These are phyloP conservation scores for Oryza brachyantha DNA, from an alignment of 176 grass and related monocot genomes.

Conservation along the genomic window DNA sequence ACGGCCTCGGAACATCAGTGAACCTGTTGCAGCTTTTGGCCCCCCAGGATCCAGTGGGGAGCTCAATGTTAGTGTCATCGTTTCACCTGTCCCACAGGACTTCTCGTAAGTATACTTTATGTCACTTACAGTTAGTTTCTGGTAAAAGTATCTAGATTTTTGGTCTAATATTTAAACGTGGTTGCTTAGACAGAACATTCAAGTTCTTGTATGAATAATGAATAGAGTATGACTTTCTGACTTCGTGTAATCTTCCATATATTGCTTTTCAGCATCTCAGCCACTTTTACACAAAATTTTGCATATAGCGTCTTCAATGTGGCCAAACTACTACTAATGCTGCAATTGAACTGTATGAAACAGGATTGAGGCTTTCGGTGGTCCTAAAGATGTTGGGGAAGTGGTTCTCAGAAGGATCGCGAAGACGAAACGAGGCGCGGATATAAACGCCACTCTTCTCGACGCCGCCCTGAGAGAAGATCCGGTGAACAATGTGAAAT, in stretches of 20 bases:
- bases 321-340: neutral
- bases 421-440: slow-evolving; percentile 46
- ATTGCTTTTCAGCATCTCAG: neutral
- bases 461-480: slow-evolving; percentile 68
- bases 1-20: slow-evolving; percentile 33
- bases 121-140: neutral
- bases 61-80: slow-evolving; percentile 91
- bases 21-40: slow-evolving; percentile 82
- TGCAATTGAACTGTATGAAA: neutral
- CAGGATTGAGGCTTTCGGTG: slow-evolving; percentile 81
- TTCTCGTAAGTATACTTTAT: slow-evolving; percentile 58
- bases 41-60: slow-evolving; percentile 82
- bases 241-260: neutral
- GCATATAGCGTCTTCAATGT: neutral
- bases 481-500: slow-evolving; percentile 44
- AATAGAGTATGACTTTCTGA: neutral
- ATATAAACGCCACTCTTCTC: slow-evolving; percentile 72
- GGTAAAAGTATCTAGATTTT: neutral
- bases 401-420: slow-evolving; percentile 81
- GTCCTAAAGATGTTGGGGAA: slow-evolving; percentile 81
- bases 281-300: neutral
- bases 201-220: neutral
- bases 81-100: slow-evolving; percentile 66
- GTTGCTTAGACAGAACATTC: neutral
- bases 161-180: neutral